Conservation (phyloP, 768 basidiomycete genomes). For the Lepiota brunneoincarnata region DNA sequence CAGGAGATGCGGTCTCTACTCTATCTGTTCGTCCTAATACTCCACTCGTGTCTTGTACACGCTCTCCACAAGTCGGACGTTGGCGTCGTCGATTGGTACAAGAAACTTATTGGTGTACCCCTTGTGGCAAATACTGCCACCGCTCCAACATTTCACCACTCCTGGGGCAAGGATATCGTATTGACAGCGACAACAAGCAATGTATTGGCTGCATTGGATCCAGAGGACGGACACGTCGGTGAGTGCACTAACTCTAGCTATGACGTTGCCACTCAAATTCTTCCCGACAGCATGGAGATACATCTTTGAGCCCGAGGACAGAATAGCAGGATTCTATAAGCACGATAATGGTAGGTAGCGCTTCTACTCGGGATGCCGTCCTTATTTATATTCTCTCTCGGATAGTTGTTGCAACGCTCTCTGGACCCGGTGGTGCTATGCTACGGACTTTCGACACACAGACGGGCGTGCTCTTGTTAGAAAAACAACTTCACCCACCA, state of each 20-base stretch:
- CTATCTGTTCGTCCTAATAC: conserved; percentile 16
- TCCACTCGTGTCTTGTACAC: conserved; percentile 23
- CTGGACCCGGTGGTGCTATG: conserved; percentile 69
- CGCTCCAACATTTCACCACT: conserved; percentile 58
- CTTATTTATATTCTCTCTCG: not conserved
- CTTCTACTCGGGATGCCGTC: not conserved
- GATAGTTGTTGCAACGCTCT: conserved; percentile 68
- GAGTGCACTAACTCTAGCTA: conserved; percentile 19
- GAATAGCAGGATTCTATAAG: conserved; percentile 60
- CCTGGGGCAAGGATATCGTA: conserved; percentile 44
- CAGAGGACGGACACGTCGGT: conserved; percentile 72
- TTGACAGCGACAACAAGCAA: conserved; percentile 70
- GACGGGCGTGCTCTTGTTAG: conserved; percentile 64
- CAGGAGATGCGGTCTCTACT: conserved; percentile 26
- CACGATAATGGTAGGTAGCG: conserved; percentile 51
- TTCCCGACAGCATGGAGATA: conserved; percentile 70
- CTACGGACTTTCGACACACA: conserved; percentile 64
- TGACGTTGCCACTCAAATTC: not conserved
- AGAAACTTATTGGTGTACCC: conserved; percentile 71
- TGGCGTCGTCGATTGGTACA: conserved; percentile 89
- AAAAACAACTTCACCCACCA: conserved; percentile 56
- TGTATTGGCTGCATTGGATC: conserved; percentile 72
- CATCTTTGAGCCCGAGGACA: conserved; percentile 67
- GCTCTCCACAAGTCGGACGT: conserved; percentile 74
- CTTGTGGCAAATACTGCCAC: conserved; percentile 45